These are phyloP conservation scores for Ambrosia hybrid DNA, from an alignment of 140 eudicot genomes.

Conservation along the genomic window DNA sequence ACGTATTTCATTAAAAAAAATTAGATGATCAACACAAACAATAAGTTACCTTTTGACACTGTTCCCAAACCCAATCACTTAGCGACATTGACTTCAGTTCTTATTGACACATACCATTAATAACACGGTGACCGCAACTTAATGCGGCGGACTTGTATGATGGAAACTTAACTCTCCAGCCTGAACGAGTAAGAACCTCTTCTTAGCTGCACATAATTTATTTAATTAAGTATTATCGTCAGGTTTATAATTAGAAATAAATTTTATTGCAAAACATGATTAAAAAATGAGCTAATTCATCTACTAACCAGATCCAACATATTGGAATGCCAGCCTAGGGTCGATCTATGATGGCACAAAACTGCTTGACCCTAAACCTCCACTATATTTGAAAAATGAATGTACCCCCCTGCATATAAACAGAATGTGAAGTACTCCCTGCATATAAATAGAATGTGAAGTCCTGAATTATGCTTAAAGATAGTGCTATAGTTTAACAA, in stretches of 20 bases:
- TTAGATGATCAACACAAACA: too few relatives aligned
- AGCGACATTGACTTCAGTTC: not conserved
- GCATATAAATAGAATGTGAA: too few relatives aligned
- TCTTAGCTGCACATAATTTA: conserved; percentile 57
- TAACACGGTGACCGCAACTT: conserved; percentile 98
- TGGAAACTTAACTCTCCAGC: conserved; percentile 64
- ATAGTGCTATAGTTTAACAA: not conserved
- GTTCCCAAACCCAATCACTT: not conserved
- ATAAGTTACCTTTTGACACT: not conserved
- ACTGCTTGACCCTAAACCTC: conserved; percentile 91
- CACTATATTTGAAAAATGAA: conserved; percentile 81
- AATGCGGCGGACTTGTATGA: conserved; percentile 82
- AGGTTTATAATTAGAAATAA: not conserved
- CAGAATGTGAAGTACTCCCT: not conserved
- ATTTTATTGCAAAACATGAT: not conserved
- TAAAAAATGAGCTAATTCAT: conserved; percentile 10
- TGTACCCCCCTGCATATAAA: conserved; percentile 76
- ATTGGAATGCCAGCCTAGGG: conserved; percentile 95
- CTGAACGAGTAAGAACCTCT: conserved; percentile 67
- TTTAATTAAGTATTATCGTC: not conserved
- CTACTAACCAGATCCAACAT: conserved; percentile 81
- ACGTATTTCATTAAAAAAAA: too few relatives aligned
- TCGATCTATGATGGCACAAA: conserved; percentile 97
- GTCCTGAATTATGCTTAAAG: conserved; percentile 1
- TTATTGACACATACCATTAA: conserved; percentile 65